Conservation (phyloP, 306 rosid species). For the Psophocarpus tetragonolobus region DNA sequence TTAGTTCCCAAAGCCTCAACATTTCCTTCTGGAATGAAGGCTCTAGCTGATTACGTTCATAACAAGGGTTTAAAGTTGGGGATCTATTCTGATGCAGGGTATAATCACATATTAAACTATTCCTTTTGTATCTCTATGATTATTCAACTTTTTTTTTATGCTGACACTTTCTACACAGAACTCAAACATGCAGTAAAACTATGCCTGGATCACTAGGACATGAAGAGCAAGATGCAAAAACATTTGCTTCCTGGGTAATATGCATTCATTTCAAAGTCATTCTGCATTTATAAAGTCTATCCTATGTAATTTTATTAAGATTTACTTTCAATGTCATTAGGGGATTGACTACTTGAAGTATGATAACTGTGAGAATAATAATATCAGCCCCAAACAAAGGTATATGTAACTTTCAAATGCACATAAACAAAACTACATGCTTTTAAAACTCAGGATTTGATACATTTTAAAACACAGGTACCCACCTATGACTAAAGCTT, state of each 20-base stretch:
- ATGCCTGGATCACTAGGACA: slow-evolving; percentile 84
- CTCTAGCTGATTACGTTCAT: slow-evolving; percentile 78
- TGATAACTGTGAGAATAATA: slow-evolving; percentile 62
- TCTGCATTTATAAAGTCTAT: not conserved
- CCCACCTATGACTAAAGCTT: slow-evolving; percentile 65
- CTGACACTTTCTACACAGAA: slow-evolving; percentile 39
- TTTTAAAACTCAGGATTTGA: not conserved
- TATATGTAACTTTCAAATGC: slow-evolving; percentile 13
- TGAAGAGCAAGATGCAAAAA: slow-evolving; percentile 76
- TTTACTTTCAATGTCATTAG: slow-evolving; percentile 33
- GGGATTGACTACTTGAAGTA: slow-evolving; percentile 81
- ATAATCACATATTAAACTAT: slow-evolving; percentile 26
- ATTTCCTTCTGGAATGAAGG: slow-evolving; percentile 78
- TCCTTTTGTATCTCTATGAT: not conserved
- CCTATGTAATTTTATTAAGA: not conserved
- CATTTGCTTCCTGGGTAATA: slow-evolving; percentile 81
- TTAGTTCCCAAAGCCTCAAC: slow-evolving; percentile 63
- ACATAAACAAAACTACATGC: not conserved
- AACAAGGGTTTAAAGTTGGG: slow-evolving; percentile 71
- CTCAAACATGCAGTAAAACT: slow-evolving; percentile 58
- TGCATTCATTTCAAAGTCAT: slow-evolving; percentile 3
- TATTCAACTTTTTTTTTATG: slow-evolving; percentile 1
- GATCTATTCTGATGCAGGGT: slow-evolving; percentile 88
- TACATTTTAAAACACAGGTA: slow-evolving; percentile 48
- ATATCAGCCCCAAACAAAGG: slow-evolving; percentile 66